Percentiles rank a stretch among this genome's conserved stretches.
phyloP scores from a whole-genome alignment of 139 green algal species.

The Chlamydomonas sp. region DNA sequence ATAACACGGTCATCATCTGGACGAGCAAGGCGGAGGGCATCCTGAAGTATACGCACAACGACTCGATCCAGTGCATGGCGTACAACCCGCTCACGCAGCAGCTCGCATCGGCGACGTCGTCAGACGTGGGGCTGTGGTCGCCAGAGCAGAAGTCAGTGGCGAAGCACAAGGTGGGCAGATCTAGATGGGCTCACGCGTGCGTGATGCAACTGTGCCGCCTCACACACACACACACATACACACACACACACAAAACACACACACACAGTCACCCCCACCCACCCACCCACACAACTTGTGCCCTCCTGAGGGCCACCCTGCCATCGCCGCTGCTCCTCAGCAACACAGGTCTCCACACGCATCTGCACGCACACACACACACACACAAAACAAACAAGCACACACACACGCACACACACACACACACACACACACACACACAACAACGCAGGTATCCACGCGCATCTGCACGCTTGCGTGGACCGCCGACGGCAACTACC shows the following conservation, averaged over 20 bases:
- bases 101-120: conserved; percentile 62
- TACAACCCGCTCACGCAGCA: conserved; percentile 81
- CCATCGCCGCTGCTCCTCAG: too few species aligned
- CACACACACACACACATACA: background rate
- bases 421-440: too few species aligned
- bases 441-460: conserved; percentile 40
- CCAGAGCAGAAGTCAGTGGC: conserved; percentile 74
- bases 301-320: too few species aligned
- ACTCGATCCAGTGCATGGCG: conserved; percentile 65
- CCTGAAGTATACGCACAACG: conserved; percentile 76
- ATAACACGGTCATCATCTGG: conserved; percentile 86
- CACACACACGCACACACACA: background rate
- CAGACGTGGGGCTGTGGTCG: conserved; percentile 76
- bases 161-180: conserved; percentile 66
- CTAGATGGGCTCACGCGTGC: background rate
- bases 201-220: background rate
- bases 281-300: background rate
- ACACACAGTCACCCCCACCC: background rate
- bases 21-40: conserved; percentile 75
- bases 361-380: background rate
- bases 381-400: background rate
- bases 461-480: conserved; percentile 63
- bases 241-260: background rate
- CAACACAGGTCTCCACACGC: too few species aligned
- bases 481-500: conserved; percentile 64